These are phyloP conservation scores for Linnemannia schmuckeri DNA, from an alignment of 192 early-diverging fungal genomes.

Conservation along the genomic window DNA sequence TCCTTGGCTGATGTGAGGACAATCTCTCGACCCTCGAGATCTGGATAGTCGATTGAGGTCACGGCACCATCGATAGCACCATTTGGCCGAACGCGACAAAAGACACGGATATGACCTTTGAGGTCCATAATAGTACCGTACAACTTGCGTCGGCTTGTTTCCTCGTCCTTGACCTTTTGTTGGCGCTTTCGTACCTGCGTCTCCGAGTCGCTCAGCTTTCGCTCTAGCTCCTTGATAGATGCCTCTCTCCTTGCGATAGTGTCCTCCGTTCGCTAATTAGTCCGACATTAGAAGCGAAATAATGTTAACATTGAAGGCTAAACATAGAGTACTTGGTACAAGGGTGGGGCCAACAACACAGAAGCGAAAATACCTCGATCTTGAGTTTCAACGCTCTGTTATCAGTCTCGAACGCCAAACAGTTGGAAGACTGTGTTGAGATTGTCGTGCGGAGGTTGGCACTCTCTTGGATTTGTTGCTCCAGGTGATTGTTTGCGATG, in stretches of 20 bases:
- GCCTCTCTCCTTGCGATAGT: neutral
- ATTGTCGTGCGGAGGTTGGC: conserved; percentile 3
- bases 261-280: neutral
- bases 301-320: neutral
- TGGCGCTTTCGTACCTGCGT: neutral
- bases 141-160: neutral
- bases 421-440: conserved; percentile 1
- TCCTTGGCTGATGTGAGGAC: neutral
- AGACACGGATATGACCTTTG: conserved; percentile 5
- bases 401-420: conserved; percentile 5
- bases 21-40: conserved; percentile 6
- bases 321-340: too few relatives aligned
- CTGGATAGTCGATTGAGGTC: neutral
- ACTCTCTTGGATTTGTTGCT: conserved; percentile 7
- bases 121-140: conserved; percentile 1
- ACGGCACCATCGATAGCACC: neutral
- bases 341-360: neutral
- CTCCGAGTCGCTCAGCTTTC: neutral
- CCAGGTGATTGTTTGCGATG: neutral
- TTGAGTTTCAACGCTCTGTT: conserved; percentile 4
- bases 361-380: neutral
- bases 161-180: conserved; percentile 3
- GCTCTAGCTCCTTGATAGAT: neutral
- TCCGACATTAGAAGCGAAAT: neutral
- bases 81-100: conserved; percentile 4